These are phyloP conservation scores for Novakomyces olei DNA, from an alignment of 805 yeast species.

Conservation along the genomic window DNA sequence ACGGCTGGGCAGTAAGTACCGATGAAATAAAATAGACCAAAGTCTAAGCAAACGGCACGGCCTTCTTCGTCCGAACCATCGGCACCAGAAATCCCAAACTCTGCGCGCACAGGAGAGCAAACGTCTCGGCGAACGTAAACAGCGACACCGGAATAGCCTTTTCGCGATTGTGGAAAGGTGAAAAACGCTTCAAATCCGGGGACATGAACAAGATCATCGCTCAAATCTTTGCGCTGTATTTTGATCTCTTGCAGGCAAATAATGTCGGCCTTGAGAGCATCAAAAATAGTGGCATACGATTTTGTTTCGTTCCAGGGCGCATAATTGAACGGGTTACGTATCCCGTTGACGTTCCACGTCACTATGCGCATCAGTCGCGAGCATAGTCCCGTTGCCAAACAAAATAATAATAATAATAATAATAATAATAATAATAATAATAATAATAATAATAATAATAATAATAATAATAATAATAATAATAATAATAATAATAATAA, in stretches of 20 bases:
- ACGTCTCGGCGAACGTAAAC: slow-evolving; percentile 40
- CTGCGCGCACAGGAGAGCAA: slow-evolving; percentile 27
- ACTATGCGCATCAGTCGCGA: slow-evolving; percentile 35
- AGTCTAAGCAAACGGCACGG: slow-evolving; percentile 52
- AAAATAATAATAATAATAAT: too few relatives aligned
- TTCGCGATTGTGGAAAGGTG: slow-evolving; percentile 41
- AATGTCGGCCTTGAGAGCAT: slow-evolving; percentile 42
- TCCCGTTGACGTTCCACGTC: slow-evolving; percentile 70
- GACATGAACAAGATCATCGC: slow-evolving; percentile 27
- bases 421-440: too few relatives aligned
- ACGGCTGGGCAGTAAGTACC: slow-evolving; percentile 80
- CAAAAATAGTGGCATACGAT: slow-evolving; percentile 25
- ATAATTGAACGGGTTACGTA: slow-evolving; percentile 56
- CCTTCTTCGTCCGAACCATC: slow-evolving; percentile 60
- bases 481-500: too few relatives aligned
- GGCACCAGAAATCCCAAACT: slow-evolving; percentile 76
- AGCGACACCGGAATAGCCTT: slow-evolving; percentile 86
- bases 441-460: too few relatives aligned
- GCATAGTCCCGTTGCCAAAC: too few relatives aligned
- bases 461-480: too few relatives aligned
- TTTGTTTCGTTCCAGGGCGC: slow-evolving; percentile 53
- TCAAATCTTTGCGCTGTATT: slow-evolving; percentile 29
- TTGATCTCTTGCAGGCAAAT: slow-evolving; percentile 78
- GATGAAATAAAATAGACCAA: slow-evolving; percentile 25
- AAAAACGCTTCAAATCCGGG: slow-evolving; percentile 42